Percentiles rank a stretch among this genome's conserved stretches.
phyloP scores from a whole-genome alignment of 495 filamentous ascomycete genomes.

The Penicillium lividum region DNA sequence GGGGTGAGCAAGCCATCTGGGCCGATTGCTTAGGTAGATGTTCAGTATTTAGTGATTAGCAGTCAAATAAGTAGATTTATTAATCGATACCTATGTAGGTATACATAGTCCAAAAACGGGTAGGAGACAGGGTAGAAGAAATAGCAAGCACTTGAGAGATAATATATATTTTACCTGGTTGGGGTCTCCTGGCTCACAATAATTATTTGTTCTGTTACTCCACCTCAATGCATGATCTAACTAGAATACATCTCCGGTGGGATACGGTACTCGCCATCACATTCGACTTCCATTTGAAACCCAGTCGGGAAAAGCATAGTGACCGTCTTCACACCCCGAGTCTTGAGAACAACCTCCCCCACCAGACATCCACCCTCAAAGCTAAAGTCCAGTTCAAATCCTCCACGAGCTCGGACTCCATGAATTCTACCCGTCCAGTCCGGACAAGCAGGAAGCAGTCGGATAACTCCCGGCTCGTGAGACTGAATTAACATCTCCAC shows the following conservation, averaged over 20 bases:
- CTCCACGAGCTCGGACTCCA: slow-evolving; percentile 44
- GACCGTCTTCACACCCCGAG: slow-evolving; percentile 14
- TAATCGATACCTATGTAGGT: too few species aligned
- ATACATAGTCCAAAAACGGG: background rate
- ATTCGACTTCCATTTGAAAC: slow-evolving; percentile 11
- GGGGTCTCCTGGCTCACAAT: background rate
- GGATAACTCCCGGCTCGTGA: slow-evolving; percentile 43
- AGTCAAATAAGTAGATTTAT: too few species aligned
- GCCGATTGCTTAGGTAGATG: too few species aligned
- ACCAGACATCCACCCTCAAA: slow-evolving; percentile 32
- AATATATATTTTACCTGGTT: too few species aligned
- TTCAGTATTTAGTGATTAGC: too few species aligned
- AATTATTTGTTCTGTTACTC: background rate
- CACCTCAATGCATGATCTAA: slow-evolving; percentile 1
- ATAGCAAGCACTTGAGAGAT: too few species aligned
- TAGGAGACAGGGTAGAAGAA: too few species aligned
- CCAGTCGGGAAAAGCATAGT: slow-evolving; percentile 28
- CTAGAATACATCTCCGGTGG: slow-evolving; percentile 1
- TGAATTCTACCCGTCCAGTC: slow-evolving; percentile 37
- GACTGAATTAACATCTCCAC: slow-evolving; percentile 54
- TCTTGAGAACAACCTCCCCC: slow-evolving; percentile 22
- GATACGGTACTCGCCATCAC: slow-evolving; percentile 14
- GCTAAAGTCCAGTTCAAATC: slow-evolving; percentile 39
- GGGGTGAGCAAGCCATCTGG: too few species aligned
- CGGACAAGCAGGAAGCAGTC: slow-evolving; percentile 47